A percentile compares a stretch with the other conserved stretches of the same genome.
These are phyloP conservation scores for Suillus subalutaceus DNA, from an alignment of 768 basidiomycete species.

Conservation along the genomic window DNA sequence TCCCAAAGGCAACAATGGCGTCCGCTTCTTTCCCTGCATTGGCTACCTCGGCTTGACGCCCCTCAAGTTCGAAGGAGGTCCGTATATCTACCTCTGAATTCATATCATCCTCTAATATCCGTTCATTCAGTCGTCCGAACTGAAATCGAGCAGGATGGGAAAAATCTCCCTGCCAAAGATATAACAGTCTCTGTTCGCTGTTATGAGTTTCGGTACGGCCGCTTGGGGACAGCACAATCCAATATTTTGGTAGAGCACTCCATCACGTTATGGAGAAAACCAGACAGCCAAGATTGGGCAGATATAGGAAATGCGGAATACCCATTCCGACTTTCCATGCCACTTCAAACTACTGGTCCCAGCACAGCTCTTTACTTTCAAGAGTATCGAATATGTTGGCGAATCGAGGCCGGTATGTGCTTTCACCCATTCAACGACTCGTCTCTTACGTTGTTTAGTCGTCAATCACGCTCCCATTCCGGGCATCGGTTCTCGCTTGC, in stretches of 20 bases:
- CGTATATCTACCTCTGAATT: slow-evolving; percentile 29
- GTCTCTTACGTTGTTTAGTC: slow-evolving; percentile 44
- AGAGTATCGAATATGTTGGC: slow-evolving; percentile 81
- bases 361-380: slow-evolving; percentile 70
- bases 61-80: slow-evolving; percentile 76
- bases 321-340: slow-evolving; percentile 73
- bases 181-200: slow-evolving; percentile 79
- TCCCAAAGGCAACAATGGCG: slow-evolving; percentile 68
- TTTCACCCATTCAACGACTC: slow-evolving; percentile 10
- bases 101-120: slow-evolving; percentile 13
- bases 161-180: slow-evolving; percentile 65
- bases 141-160: slow-evolving; percentile 68
- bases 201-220: slow-evolving; percentile 75
- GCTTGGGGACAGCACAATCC: slow-evolving; percentile 56
- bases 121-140: slow-evolving; percentile 63
- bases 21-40: slow-evolving; percentile 71
- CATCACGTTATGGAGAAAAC: slow-evolving; percentile 70
- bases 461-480: slow-evolving; percentile 67
- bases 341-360: slow-evolving; percentile 61
- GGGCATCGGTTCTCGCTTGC: slow-evolving; percentile 67
- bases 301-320: slow-evolving; percentile 66
- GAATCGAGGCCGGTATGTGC: slow-evolving; percentile 75
- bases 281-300: slow-evolving; percentile 56
- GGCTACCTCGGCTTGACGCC: slow-evolving; percentile 85
- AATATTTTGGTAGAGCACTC: slow-evolving; percentile 72